phyloP scores from a whole-genome alignment of 306 rosid genomes.

The Cicer yamashitae region DNA sequence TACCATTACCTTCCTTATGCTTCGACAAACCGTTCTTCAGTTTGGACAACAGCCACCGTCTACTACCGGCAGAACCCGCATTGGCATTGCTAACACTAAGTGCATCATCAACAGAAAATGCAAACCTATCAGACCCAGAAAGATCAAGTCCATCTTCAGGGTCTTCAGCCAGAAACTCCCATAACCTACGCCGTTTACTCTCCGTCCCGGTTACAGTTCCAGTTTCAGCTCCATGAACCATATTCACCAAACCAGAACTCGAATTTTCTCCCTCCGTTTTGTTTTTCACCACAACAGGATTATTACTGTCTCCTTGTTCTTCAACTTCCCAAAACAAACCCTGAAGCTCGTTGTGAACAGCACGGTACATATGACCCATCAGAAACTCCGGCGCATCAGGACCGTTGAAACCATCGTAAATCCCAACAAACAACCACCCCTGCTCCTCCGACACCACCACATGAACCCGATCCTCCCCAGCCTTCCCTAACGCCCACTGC shows the following conservation, averaged over 20 bases:
- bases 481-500: constrained; percentile 94
- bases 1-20: constrained; percentile 73
- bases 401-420: constrained; percentile 91
- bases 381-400: constrained; percentile 92
- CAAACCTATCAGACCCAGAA: constrained; percentile 92
- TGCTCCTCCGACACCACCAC: constrained; percentile 92
- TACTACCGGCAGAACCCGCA: constrained; percentile 74
- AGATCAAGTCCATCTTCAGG: constrained; percentile 85
- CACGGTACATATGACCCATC: constrained; percentile 84
- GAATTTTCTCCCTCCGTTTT: constrained; percentile 43
- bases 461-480: constrained; percentile 94
- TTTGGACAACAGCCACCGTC: constrained; percentile 81
- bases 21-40: constrained; percentile 79
- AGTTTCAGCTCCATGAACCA: constrained; percentile 43
- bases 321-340: constrained; percentile 86
- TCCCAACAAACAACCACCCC: constrained; percentile 91
- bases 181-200: constrained; percentile 69
- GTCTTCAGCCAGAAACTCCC: constrained; percentile 86
- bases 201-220: constrained; percentile 41
- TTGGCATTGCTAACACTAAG: constrained; percentile 79
- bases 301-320: constrained; percentile 39
- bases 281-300: constrained; percentile 26
- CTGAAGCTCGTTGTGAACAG: constrained; percentile 81
- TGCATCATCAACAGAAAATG: constrained; percentile 90
- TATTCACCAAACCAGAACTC: constrained; percentile 44